Conservation (phyloP, 2,329 filamentous ascomycete species). For the Colletotrichum camelliae region DNA sequence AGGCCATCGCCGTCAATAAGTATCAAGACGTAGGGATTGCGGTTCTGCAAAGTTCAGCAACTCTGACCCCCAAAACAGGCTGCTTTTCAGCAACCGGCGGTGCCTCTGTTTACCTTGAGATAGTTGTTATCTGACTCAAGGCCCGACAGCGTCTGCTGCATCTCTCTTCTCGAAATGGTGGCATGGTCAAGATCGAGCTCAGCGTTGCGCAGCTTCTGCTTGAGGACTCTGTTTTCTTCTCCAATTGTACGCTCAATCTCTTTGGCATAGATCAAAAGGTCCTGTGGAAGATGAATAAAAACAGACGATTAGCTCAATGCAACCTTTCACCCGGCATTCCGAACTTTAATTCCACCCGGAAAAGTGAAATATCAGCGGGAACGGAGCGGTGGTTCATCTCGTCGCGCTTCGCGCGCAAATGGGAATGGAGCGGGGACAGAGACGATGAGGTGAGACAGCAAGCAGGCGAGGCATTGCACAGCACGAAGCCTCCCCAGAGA, state of each 20-base stretch:
- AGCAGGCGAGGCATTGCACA: neutral
- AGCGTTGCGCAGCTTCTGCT: slow-evolving; percentile 45
- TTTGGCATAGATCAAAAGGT: slow-evolving; percentile 52
- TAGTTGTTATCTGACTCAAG: slow-evolving; percentile 42
- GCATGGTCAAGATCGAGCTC: slow-evolving; percentile 58
- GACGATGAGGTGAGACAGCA: neutral
- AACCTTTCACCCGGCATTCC: neutral
- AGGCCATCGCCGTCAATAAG: slow-evolving; percentile 69
- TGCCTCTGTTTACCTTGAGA: slow-evolving; percentile 47
- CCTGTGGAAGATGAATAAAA: slow-evolving; percentile 35
- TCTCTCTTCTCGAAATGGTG: slow-evolving; percentile 51
- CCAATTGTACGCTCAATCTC: slow-evolving; percentile 46
- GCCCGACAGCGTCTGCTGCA: slow-evolving; percentile 53
- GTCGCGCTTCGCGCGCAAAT: neutral
- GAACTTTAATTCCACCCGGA: neutral
- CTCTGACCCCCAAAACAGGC: neutral
- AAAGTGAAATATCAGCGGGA: neutral
- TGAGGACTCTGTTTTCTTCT: slow-evolving; percentile 49
- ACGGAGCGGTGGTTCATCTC: neutral
- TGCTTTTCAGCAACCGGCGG: slow-evolving; percentile 3
- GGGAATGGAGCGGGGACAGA: neutral
- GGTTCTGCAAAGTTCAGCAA: slow-evolving; percentile 41
- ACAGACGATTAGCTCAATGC: neutral
- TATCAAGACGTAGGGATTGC: slow-evolving; percentile 64
- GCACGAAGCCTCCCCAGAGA: neutral